These are phyloP conservation scores for Pythium pyrilobum DNA, from an alignment of 352 stramenopile species.

Conservation along the genomic window DNA sequence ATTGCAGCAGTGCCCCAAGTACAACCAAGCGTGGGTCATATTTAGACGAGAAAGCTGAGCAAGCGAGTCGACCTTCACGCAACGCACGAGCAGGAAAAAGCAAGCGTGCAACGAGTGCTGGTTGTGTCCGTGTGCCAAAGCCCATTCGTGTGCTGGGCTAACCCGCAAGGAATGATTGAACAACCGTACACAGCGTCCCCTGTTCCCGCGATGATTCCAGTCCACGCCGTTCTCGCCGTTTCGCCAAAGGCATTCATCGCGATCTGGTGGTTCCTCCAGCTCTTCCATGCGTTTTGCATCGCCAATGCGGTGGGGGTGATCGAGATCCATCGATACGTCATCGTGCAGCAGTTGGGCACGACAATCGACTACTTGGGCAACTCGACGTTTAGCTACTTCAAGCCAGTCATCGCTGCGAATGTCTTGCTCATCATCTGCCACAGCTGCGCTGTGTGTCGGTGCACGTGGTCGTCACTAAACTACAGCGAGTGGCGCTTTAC, in stretches of 20 bases:
- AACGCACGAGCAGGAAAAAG: too few species aligned
- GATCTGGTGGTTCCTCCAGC: constrained; percentile 4
- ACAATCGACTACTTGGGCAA: constrained; percentile 9
- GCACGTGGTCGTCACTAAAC: not conserved
- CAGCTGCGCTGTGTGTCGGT: not conserved
- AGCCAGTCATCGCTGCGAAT: constrained; percentile 1
- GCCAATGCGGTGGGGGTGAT: not conserved
- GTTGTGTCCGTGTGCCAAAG: too few species aligned
- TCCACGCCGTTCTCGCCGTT: not conserved
- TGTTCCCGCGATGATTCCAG: not conserved
- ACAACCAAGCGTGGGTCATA: too few species aligned
- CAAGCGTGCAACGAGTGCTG: too few species aligned
- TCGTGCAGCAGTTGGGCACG: not conserved
- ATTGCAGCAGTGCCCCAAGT: too few species aligned
- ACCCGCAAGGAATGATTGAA: not conserved
- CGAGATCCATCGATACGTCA: constrained; percentile 8
- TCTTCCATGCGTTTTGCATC: not conserved
- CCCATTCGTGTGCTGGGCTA: too few species aligned
- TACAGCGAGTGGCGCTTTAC: constrained; percentile 1
- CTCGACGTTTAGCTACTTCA: constrained; percentile 2
- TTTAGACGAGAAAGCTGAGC: too few species aligned
- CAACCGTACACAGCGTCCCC: not conserved
- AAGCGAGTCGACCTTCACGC: too few species aligned
- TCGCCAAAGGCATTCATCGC: not conserved
- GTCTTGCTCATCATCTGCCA: constrained; percentile 1